Conservation (phyloP, 2,329 filamentous ascomycete genomes). For the Trichoderma sp. region DNA sequence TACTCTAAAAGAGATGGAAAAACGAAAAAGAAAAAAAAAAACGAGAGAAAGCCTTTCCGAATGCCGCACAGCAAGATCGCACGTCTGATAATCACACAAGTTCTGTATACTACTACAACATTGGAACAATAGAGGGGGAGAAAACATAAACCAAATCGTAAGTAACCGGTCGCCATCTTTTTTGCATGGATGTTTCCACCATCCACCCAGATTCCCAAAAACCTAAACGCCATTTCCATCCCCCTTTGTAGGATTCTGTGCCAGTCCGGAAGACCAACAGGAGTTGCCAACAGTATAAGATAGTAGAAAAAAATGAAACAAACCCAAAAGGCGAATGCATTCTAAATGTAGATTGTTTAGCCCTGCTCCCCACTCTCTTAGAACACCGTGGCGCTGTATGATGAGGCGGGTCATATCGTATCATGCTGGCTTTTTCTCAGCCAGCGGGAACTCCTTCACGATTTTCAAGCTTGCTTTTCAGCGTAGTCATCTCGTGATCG, state of each 20-base stretch:
- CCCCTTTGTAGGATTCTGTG: conserved; percentile 15
- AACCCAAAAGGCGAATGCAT: conserved; percentile 18
- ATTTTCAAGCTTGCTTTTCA: conserved; percentile 43
- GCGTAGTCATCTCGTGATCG: conserved; percentile 41
- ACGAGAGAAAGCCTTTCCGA: conserved; percentile 13
- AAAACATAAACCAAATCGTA: conserved; percentile 27
- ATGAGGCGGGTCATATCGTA: neutral
- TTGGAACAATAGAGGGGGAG: conserved; percentile 2
- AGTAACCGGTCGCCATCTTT: conserved; percentile 39
- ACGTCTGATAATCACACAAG: conserved; percentile 34
- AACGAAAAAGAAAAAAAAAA: neutral
- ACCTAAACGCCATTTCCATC: conserved; percentile 36
- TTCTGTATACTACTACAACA: conserved; percentile 39
- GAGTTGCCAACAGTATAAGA: conserved; percentile 6
- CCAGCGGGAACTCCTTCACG: conserved; percentile 36
- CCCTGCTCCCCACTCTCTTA: neutral
- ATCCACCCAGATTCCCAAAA: conserved; percentile 37
- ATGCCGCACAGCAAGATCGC: conserved; percentile 34
- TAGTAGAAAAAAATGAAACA: neutral
- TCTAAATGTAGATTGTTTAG: conserved; percentile 14
- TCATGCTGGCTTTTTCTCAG: conserved; percentile 10
- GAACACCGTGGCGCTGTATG: neutral
- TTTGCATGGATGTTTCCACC: conserved; percentile 39
- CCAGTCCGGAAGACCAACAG: conserved; percentile 15
- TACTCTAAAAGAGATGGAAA: conserved; percentile 3